Conservation (phyloP, 164 flowering plant species). For the Piper longum region DNA sequence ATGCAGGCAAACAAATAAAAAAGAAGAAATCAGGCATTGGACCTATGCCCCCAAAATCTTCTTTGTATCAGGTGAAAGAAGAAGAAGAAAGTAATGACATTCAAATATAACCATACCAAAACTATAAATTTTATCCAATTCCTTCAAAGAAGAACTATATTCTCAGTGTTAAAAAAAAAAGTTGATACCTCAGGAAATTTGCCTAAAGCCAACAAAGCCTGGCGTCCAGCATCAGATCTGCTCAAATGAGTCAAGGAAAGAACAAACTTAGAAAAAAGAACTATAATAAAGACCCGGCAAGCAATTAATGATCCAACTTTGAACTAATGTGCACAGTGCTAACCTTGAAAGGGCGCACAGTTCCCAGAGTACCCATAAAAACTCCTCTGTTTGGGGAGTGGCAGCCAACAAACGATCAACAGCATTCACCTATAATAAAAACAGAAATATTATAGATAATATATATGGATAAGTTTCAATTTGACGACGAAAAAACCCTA, state of each 20-base stretch:
- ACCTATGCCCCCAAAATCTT: too few relatives aligned
- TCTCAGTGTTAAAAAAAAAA: not conserved
- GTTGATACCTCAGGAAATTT: conserved; percentile 74
- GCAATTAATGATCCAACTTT: not conserved
- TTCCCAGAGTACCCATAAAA: conserved; percentile 86
- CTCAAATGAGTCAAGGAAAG: conserved; percentile 4
- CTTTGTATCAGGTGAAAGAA: too few relatives aligned
- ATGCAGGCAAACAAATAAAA: too few relatives aligned
- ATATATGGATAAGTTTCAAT: not conserved
- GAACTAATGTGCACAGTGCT: not conserved
- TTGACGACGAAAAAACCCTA: conserved; percentile 21
- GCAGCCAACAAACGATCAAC: conserved; percentile 58
- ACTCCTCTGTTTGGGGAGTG: conserved; percentile 60
- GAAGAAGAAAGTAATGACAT: too few relatives aligned
- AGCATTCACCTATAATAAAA: conserved; percentile 49
- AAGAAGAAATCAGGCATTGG: too few relatives aligned
- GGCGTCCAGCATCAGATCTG: conserved; percentile 94
- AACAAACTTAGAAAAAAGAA: too few relatives aligned
- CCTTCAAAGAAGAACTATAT: not conserved
- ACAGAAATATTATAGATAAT: not conserved
- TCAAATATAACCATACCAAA: not conserved
- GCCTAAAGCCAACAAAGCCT: conserved; percentile 66
- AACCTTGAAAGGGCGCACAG: conserved; percentile 86
- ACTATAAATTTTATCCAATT: not conserved
- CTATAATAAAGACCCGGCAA: not conserved